Conservation (phyloP, 202 grass and related monocot genomes). For the Brachypodium distachyon region DNA sequence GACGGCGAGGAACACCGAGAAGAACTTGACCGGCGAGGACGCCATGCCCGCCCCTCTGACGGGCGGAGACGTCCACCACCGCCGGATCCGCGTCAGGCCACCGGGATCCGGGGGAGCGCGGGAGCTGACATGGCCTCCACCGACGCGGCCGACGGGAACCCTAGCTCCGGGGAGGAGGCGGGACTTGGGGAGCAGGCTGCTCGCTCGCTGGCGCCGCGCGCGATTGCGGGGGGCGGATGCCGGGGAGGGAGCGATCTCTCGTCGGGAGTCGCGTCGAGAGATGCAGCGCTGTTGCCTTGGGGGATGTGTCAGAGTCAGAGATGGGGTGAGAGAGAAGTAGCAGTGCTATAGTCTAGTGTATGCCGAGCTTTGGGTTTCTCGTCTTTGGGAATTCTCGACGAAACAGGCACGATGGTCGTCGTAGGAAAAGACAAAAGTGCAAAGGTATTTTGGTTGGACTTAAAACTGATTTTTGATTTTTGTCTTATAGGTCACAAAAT, state of each 20-base stretch:
- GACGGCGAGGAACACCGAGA: constrained; percentile 76
- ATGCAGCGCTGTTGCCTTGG: not conserved
- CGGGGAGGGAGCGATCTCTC: constrained; percentile 10
- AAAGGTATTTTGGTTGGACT: not conserved
- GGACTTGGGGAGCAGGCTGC: not conserved
- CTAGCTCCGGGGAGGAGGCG: not conserved
- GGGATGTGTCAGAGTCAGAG: constrained; percentile 27
- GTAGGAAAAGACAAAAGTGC: not conserved
- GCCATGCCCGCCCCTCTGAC: constrained; percentile 37
- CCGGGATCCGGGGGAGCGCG: constrained; percentile 35
- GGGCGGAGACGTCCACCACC: not conserved
- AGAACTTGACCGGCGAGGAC: constrained; percentile 97
- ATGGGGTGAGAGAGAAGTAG: not conserved
- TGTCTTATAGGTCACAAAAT: too few species aligned
- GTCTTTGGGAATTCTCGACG: not conserved
- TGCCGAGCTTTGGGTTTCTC: constrained; percentile 10
- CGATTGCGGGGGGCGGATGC: not conserved
- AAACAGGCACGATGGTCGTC: not conserved
- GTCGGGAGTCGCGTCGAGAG: constrained; percentile 8
- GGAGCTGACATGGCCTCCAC: constrained; percentile 7
- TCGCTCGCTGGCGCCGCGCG: not conserved
- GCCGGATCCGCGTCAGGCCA: constrained; percentile 35
- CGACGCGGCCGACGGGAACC: constrained; percentile 8
- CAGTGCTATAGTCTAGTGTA: not conserved
- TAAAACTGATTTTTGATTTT: too few species aligned